Conservation (phyloP, 2,329 filamentous ascomycete genomes). For the Aureobasidium sp. region DNA sequence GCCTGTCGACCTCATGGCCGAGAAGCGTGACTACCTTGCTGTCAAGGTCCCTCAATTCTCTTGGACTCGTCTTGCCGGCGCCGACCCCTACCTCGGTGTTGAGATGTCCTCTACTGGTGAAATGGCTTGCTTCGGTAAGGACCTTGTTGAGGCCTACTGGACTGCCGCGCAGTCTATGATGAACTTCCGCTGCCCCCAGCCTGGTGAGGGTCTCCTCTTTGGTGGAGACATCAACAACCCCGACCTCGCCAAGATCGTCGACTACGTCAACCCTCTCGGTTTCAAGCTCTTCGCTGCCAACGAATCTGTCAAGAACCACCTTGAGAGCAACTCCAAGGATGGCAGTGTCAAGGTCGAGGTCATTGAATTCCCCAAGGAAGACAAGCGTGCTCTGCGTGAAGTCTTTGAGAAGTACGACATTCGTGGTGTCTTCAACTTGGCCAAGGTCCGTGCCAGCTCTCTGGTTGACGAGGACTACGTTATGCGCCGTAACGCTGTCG, state of each 20-base stretch:
- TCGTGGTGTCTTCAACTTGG: slow-evolving; percentile 90
- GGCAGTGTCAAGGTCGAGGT: slow-evolving; percentile 65
- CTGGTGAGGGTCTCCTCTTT: slow-evolving; percentile 89
- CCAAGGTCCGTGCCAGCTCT: slow-evolving; percentile 72
- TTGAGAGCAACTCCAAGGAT: slow-evolving; percentile 62
- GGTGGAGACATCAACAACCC: slow-evolving; percentile 71
- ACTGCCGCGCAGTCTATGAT: slow-evolving; percentile 90
- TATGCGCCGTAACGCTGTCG: slow-evolving; percentile 95
- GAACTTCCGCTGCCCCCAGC: slow-evolving; percentile 97
- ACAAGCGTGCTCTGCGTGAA: slow-evolving; percentile 89
- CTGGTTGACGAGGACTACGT: slow-evolving; percentile 91
- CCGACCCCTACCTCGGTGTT: slow-evolving; percentile 93
- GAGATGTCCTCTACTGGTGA: slow-evolving; percentile 97
- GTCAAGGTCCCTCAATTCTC: slow-evolving; percentile 99
- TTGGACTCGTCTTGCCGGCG: slow-evolving; percentile 94
- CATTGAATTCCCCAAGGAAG: slow-evolving; percentile 92
- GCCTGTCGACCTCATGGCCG: slow-evolving; percentile 77
- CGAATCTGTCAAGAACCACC: slow-evolving; percentile 68
- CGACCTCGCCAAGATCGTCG: slow-evolving; percentile 67
- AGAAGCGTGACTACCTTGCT: slow-evolving; percentile 84
- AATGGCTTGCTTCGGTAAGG: slow-evolving; percentile 96
- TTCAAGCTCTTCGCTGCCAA: slow-evolving; percentile 92
- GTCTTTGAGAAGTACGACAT: slow-evolving; percentile 98
- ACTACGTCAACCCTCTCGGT: slow-evolving; percentile 78
- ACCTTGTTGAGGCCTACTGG: slow-evolving; percentile 97